phyloP scores from a whole-genome alignment of 768 basidiomycete species.

The Xanthoconium stramineum region DNA sequence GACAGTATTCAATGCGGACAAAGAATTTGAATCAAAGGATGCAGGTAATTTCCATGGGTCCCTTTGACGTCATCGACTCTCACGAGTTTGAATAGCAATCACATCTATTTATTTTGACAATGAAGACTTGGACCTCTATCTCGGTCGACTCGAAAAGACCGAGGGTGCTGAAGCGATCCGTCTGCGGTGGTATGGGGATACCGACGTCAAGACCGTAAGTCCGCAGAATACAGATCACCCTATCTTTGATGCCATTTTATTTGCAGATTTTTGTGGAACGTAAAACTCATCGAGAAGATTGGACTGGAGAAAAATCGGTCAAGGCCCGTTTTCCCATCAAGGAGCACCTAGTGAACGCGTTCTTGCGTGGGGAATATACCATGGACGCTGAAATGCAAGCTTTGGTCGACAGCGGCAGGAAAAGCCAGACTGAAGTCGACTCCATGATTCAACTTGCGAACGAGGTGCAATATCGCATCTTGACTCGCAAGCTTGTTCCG shows the following conservation, averaged over 20 bases:
- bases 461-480: conserved; percentile 90
- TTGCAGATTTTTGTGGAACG: conserved; percentile 80
- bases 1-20: conserved; percentile 88
- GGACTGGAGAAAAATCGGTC: conserved; percentile 99
- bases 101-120: conserved; percentile 98
- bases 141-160: conserved; percentile 96
- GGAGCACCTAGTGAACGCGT: conserved; percentile 89
- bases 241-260: not conserved
- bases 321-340: conserved; percentile 96
- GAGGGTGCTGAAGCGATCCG: conserved; percentile 98
- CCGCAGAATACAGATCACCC: not conserved
- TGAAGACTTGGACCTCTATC: conserved; percentile 91
- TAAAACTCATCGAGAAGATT: conserved; percentile 94
- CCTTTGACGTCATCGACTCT: not conserved
- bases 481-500: conserved; percentile 77
- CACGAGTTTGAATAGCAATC: conserved; percentile 56
- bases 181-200: conserved; percentile 95
- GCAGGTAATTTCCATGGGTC: conserved; percentile 45
- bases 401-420: conserved; percentile 85
- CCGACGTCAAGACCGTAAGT: conserved; percentile 71
- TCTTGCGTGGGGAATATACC: conserved; percentile 84
- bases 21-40: conserved; percentile 86
- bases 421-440: conserved; percentile 88
- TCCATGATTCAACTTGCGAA: conserved; percentile 94
- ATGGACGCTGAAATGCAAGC: conserved; percentile 92